These are phyloP conservation scores for Smittium culicis DNA, from an alignment of 371 early-diverging fungal genomes.

Conservation along the genomic window DNA sequence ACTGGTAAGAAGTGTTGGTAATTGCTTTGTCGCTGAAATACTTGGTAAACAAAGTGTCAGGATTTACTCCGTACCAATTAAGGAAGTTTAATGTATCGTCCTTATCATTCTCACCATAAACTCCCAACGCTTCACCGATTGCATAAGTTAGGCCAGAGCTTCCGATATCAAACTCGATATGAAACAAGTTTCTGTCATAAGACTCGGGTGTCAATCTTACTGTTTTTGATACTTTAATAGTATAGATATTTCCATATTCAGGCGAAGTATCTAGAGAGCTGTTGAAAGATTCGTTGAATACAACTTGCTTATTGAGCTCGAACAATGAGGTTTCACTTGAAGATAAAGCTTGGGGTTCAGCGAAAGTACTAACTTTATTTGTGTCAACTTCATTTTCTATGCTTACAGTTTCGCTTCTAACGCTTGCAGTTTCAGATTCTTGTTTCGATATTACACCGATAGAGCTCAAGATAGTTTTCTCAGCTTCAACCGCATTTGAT, in stretches of 20 bases:
- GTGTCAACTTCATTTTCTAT: slow-evolving; percentile 2
- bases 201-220: slow-evolving; percentile 63
- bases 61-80: slow-evolving; percentile 46
- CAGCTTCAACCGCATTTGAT: slow-evolving; percentile 8
- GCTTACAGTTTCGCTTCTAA: not conserved
- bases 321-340: slow-evolving; percentile 11
- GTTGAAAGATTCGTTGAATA: slow-evolving; percentile 65
- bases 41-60: slow-evolving; percentile 41
- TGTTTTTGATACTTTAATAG: slow-evolving; percentile 57
- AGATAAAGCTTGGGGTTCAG: slow-evolving; percentile 8
- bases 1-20: slow-evolving; percentile 57
- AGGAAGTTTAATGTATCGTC: slow-evolving; percentile 58
- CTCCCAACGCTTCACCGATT: slow-evolving; percentile 86
- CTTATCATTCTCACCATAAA: slow-evolving; percentile 75
- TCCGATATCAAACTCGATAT: slow-evolving; percentile 79
- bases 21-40: slow-evolving; percentile 35
- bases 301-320: slow-evolving; percentile 28
- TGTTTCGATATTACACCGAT: no score
- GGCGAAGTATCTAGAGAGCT: slow-evolving; percentile 43
- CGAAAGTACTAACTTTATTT: slow-evolving; percentile 12
- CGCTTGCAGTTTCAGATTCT: slow-evolving; percentile 16
- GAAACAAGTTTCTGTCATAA: slow-evolving; percentile 90
- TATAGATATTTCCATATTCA: slow-evolving; percentile 42
- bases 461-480: no score
- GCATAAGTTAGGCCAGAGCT: slow-evolving; percentile 67